Percentiles rank a stretch among this genome's conserved stretches.
These are phyloP conservation scores for Inosperma sp. DNA, from an alignment of 768 basidiomycete genomes.

Conservation along the genomic window DNA sequence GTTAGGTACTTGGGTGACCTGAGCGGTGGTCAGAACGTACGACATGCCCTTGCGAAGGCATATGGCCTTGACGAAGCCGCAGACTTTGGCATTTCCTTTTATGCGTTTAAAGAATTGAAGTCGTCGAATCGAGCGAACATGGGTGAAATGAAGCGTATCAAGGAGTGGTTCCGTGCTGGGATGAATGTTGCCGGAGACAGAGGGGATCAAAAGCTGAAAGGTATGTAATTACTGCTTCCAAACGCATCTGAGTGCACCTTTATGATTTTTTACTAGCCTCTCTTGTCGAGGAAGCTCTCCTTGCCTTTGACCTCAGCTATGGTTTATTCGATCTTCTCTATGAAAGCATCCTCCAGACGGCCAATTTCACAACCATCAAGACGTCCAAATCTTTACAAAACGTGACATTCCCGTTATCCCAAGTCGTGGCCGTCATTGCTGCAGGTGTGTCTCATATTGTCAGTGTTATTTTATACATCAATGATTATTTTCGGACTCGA, in stretches of 20 bases:
- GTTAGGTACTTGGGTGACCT: slow-evolving; percentile 82
- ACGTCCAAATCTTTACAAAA: slow-evolving; percentile 9
- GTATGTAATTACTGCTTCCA: slow-evolving; percentile 23
- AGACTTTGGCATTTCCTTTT: slow-evolving; percentile 59
- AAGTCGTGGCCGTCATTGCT: slow-evolving; percentile 33
- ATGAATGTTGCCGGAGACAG: slow-evolving; percentile 48
- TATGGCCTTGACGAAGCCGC: slow-evolving; percentile 54
- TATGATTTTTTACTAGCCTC: no score
- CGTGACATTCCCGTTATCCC: slow-evolving; percentile 29
- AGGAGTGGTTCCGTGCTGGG: slow-evolving; percentile 62
- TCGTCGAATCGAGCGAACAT: slow-evolving; percentile 42
- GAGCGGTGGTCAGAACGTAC: slow-evolving; percentile 71
- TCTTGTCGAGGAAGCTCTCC: no score
- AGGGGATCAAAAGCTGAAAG: slow-evolving; percentile 38
- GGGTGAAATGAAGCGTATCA: slow-evolving; percentile 67
- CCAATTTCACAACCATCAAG: no score
- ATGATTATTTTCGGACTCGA: slow-evolving; percentile 19
- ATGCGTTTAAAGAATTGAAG: slow-evolving; percentile 57
- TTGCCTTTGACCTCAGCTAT: no score
- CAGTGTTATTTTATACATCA: not conserved
- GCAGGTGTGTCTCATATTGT: slow-evolving; percentile 26
- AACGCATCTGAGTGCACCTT: no score
- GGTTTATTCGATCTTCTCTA: no score
- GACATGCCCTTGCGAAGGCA: slow-evolving; percentile 57
- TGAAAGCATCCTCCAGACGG: no score